Evolutionary conservation across 2,329 filamentous ascomycete species (phyloP).

Genomic region (Alternaria hordeiaustralica): DNA sequence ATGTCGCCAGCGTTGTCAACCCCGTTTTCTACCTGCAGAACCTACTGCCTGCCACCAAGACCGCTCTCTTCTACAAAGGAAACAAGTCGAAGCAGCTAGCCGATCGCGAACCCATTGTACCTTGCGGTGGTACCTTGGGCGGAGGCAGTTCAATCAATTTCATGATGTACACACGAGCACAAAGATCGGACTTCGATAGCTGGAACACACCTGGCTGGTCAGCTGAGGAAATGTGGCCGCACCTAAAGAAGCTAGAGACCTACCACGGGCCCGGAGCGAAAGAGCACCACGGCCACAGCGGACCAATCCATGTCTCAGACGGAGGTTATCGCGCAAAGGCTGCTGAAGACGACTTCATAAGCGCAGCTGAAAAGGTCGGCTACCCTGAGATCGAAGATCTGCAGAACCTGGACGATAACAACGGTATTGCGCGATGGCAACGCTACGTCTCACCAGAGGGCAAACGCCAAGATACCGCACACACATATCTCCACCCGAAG

Average conservation of each 20-base stretch:
- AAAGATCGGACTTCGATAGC: constrained; percentile 58
- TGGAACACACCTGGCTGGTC: constrained; percentile 62
- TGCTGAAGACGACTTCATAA: constrained; percentile 59
- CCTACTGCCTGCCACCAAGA: constrained; percentile 57
- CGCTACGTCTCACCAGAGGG: constrained; percentile 61
- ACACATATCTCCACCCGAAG: constrained; percentile 61
- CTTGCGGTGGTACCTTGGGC: constrained; percentile 62
- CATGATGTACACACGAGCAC: constrained; percentile 55
- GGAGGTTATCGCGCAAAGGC: constrained; percentile 54
- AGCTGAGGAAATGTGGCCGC: constrained; percentile 59
- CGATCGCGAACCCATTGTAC: constrained; percentile 54
- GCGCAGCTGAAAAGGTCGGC: constrained; percentile 57
- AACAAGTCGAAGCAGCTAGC: constrained; percentile 56
- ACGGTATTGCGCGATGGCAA: constrained; percentile 53
- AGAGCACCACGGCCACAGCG: constrained; percentile 59
- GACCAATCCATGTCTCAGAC: constrained; percentile 63
- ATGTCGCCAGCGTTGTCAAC: constrained; percentile 58
- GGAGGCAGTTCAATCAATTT: constrained; percentile 59
- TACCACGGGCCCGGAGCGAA: constrained; percentile 58
- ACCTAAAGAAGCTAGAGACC: constrained; percentile 65
- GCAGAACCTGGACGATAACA: constrained; percentile 57
- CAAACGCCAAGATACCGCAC: constrained; percentile 64
- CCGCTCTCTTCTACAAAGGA: constrained; percentile 60
- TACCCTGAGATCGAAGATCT: constrained; percentile 62
- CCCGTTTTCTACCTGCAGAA: constrained; percentile 60